These are phyloP conservation scores for Pythium guiyangense DNA, from an alignment of 352 stramenopile species.

Conservation along the genomic window DNA sequence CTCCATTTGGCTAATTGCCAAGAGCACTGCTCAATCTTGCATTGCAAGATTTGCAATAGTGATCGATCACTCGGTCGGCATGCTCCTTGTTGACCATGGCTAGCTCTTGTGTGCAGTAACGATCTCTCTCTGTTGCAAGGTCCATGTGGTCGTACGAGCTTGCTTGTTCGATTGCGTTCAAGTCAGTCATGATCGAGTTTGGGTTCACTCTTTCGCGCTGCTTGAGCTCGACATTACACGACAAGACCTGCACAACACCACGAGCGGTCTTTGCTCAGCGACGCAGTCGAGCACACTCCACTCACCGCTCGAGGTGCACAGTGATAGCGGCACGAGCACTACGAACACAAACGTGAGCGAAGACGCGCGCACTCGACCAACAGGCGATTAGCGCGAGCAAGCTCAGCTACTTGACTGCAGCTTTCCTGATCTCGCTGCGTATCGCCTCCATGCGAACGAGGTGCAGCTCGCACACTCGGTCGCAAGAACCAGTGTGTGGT, in stretches of 20 bases:
- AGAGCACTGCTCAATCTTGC: no score
- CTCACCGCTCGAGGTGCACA: background rate
- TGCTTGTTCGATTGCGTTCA: no score
- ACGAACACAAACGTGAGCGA: background rate
- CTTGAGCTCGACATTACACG: no score
- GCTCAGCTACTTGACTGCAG: conserved; percentile 25
- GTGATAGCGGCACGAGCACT: background rate
- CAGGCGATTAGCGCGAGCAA: background rate
- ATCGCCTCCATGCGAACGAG: conserved; percentile 74
- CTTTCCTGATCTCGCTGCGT: conserved; percentile 67
- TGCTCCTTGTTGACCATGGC: no score
- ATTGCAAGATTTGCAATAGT: no score
- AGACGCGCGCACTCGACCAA: background rate
- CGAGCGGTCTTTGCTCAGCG: conserved; percentile 10
- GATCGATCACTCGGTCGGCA: no score
- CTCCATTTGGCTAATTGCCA: no score
- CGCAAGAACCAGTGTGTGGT: conserved; percentile 78
- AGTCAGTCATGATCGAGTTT: no score
- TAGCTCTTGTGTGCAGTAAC: no score
- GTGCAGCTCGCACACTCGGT: conserved; percentile 79
- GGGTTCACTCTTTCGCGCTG: no score
- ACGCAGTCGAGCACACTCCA: background rate
- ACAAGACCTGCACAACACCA: background rate
- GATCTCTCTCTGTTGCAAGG: no score
- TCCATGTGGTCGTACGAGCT: no score